Percentiles rank a stretch among this genome's conserved stretches.
Conservation (phyloP, 495 filamentous ascomycete genomes). For the Neurospora intermedia region DNA sequence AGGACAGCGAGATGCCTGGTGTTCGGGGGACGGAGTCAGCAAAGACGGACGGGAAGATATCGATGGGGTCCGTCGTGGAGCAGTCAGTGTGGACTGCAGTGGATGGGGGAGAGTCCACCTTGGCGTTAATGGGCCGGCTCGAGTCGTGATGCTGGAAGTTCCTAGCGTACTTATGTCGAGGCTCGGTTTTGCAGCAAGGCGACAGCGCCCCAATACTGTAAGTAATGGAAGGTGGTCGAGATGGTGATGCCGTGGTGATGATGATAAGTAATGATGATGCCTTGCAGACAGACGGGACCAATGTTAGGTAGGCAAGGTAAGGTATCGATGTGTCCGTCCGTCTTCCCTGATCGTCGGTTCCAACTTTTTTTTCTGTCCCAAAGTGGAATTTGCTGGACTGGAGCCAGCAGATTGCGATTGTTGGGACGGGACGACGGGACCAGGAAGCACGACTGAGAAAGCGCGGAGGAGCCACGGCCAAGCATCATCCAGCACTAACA, state of each 20-base stretch:
- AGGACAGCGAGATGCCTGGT: neutral
- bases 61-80: neutral
- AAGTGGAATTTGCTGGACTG: neutral
- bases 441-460: neutral
- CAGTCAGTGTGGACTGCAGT: neutral
- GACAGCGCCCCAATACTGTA: neutral
- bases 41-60: neutral
- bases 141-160: neutral
- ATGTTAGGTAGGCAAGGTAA: too few species aligned
- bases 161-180: neutral
- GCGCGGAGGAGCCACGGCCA: neutral
- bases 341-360: neutral
- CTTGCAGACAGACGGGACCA: neutral
- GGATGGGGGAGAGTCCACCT: neutral
- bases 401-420: neutral
- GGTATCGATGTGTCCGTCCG: too few species aligned
- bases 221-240: neutral
- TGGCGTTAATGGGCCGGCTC: neutral
- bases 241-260: neutral
- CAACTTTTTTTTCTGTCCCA: neutral
- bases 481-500: too few species aligned
- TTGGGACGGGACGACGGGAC: neutral
- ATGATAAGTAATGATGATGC: neutral
- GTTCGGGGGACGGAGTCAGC: neutral
- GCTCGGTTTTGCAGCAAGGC: neutral